Percentiles rank a stretch among this genome's conserved stretches.
phyloP scores from a whole-genome alignment of 2,329 filamentous ascomycete species.

The Coniochaeta sp. region DNA sequence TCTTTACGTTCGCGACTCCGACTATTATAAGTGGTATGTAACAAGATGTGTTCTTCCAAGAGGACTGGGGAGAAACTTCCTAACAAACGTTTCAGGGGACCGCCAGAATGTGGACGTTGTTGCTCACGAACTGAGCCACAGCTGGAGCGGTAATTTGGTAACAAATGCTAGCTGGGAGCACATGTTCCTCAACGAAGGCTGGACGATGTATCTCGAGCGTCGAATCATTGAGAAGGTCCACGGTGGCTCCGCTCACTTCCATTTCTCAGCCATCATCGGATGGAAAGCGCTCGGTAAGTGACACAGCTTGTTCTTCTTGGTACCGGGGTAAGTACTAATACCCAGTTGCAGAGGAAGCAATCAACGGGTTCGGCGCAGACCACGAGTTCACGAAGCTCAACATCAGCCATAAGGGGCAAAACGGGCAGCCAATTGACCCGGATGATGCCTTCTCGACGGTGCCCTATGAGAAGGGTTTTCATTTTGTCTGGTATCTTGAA shows the following conservation, averaged over 20 bases:
- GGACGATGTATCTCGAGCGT: conserved; percentile 92
- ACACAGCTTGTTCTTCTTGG: neutral
- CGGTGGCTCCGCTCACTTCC: conserved; percentile 75
- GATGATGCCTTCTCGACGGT: conserved; percentile 92
- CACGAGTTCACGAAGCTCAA: conserved; percentile 93
- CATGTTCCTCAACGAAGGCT: conserved; percentile 69
- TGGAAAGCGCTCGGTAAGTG: conserved; percentile 71
- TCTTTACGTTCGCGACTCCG: conserved; percentile 92
- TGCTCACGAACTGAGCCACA: conserved; percentile 71
- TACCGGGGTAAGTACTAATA: neutral
- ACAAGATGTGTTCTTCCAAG: neutral
- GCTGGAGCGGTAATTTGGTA: conserved; percentile 86
- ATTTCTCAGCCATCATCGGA: conserved; percentile 93
- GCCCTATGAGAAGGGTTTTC: conserved; percentile 95
- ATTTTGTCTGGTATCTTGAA: conserved; percentile 87
- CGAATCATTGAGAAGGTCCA: conserved; percentile 72
- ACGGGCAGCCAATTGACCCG: conserved; percentile 56
- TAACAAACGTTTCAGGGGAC: conserved; percentile 31
- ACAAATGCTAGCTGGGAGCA: conserved; percentile 70
- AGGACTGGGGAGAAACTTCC: neutral
- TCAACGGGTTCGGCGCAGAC: conserved; percentile 70
- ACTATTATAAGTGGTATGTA: conserved; percentile 73
- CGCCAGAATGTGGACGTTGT: conserved; percentile 93
- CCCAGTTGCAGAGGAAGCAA: conserved; percentile 56
- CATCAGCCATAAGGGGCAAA: conserved; percentile 66